phyloP scores from a whole-genome alignment of 352 stramenopile genomes.

The Globisporangium sylvaticum region DNA sequence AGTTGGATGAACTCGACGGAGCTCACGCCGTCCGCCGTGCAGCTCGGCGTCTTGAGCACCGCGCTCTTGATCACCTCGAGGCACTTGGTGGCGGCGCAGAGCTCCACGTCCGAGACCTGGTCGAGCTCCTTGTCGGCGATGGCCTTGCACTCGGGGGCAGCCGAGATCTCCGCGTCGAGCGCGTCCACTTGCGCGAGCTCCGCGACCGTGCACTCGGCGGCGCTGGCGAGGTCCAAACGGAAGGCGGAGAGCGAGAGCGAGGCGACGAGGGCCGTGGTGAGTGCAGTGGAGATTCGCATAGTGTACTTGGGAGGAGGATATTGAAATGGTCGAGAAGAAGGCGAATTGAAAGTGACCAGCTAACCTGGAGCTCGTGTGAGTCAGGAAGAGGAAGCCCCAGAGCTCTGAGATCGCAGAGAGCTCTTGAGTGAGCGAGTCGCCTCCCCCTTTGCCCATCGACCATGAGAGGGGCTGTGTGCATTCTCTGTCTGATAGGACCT shows the following conservation, averaged over 20 bases:
- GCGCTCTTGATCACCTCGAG: background rate
- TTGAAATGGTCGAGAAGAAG: background rate
- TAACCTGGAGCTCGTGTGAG: background rate
- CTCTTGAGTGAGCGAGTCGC: background rate
- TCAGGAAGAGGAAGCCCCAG: background rate
- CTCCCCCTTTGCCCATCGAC: background rate
- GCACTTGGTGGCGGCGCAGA: background rate
- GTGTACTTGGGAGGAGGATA: background rate
- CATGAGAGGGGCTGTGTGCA: background rate
- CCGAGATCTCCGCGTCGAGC: background rate
- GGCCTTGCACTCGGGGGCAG: background rate
- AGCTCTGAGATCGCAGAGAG: background rate
- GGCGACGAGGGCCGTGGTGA: background rate
- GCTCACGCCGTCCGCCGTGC: background rate
- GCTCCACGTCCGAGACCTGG: background rate
- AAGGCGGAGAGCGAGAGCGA: background rate
- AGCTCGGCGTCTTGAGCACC: background rate
- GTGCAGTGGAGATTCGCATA: background rate
- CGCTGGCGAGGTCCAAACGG: background rate
- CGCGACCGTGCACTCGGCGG: background rate
- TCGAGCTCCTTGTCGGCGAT: background rate
- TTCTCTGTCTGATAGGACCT: background rate
- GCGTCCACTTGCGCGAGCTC: background rate
- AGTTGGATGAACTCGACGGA: background rate
- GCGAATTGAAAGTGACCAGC: background rate